Conservation (phyloP, 2,329 filamentous ascomycete genomes). For the Talaromyces sp. region DNA sequence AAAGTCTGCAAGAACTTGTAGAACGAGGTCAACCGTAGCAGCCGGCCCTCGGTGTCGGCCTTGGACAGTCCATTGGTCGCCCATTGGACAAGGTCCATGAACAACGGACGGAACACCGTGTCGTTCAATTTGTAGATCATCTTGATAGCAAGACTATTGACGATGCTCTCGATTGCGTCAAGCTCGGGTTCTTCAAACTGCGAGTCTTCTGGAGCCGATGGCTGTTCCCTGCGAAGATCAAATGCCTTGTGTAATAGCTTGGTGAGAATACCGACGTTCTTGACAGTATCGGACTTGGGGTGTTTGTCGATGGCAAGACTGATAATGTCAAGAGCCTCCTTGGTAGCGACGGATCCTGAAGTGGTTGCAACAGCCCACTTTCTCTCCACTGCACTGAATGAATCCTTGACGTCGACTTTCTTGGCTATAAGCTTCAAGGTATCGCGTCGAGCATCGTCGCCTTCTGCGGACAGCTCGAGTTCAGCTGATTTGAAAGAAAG, state of each 20-base stretch:
- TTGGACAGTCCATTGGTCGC: constrained; percentile 58
- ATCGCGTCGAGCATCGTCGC: constrained; percentile 60
- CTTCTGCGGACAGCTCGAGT: constrained; percentile 56
- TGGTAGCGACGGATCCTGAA: constrained; percentile 60
- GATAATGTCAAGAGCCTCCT: constrained; percentile 66
- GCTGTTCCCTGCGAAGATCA: constrained; percentile 41
- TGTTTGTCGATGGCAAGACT: constrained; percentile 70
- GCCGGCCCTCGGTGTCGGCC: constrained; percentile 55
- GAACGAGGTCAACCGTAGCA: constrained; percentile 66
- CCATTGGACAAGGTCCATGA: constrained; percentile 82
- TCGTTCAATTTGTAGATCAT: constrained; percentile 98
- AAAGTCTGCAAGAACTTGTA: constrained; percentile 77
- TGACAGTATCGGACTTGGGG: constrained; percentile 71
- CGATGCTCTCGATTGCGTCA: constrained; percentile 56
- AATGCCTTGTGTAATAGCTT: constrained; percentile 54
- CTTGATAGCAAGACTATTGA: constrained; percentile 71
- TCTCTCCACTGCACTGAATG: constrained; percentile 67
- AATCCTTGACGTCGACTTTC: constrained; percentile 70
- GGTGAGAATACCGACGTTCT: constrained; percentile 67
- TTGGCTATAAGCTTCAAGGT: constrained; percentile 72
- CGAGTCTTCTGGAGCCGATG: constrained; percentile 28
- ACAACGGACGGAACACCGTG: constrained; percentile 85
- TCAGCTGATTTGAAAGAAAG: constrained; percentile 70
- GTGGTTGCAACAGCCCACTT: constrained; percentile 65
- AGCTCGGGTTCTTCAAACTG: constrained; percentile 43